Evolutionary conservation across 768 basidiomycete species (phyloP), one percentile per base, ranked within the genome.

Genomic region (Suillus subaureus): DNA sequence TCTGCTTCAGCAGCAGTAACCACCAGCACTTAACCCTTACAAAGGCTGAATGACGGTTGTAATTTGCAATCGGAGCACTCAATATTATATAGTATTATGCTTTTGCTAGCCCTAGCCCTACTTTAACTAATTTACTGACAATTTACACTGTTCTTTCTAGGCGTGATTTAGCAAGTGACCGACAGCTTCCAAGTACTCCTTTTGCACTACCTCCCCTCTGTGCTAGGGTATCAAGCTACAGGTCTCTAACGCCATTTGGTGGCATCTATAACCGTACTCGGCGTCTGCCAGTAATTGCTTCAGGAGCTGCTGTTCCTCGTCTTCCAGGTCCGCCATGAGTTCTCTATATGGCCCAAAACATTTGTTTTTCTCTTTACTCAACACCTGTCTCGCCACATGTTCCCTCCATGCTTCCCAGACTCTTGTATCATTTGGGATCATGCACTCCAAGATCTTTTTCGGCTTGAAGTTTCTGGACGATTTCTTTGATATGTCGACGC

Each of bases 381-480:
- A 42, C 42, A 73, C 60, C 42, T 62, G 68, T 35, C 0, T 52
- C 35, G 55, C 49, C 6, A 71, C 73, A 60, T 63, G 72, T 51
- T 66, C 28, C 57, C 66, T 71, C 73, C 72, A 73, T 40, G 1
- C 60, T 12, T 64, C 40, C 72, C 72, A 73, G 16, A 73, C 72
- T 2, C 13, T 4, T 0, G 72, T 73, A 21, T 75, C 70, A 16
- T 73, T 73, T 0, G 71, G 66, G 37, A 73, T 43, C 18, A 75
- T 62, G 1, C 12, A 33, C 28, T 43, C 47, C 18, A 73, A 39
- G 0, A 42, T 63, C 33, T 67, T 74, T 37, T 33, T 35, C 15
- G 72, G 70, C 54, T 61, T 57, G 28, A 60, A 61, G n/a, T 60
- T 28, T 31, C 3, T 0, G 8, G 40, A 21, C 3, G 58, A 42